These are phyloP conservation scores for Butyriboletus loyo DNA, from an alignment of 768 basidiomycete genomes.

Conservation along the genomic window DNA sequence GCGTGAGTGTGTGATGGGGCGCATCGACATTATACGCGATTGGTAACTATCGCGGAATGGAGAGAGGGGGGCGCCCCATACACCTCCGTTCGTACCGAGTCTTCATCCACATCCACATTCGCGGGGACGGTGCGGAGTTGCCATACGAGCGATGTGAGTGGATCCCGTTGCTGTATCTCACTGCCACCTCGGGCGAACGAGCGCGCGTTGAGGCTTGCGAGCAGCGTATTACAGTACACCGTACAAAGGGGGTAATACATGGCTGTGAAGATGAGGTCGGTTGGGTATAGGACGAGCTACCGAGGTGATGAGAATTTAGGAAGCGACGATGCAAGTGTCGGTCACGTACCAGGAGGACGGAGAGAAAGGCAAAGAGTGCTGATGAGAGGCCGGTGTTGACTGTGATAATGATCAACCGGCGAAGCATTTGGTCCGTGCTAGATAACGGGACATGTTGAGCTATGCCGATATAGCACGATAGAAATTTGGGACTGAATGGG, in stretches of 20 bases:
- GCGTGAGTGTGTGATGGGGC: not conserved
- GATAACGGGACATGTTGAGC: not conserved
- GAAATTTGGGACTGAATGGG: not conserved
- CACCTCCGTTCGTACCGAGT: not conserved
- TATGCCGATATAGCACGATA: not conserved
- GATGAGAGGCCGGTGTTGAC: slow-evolving; percentile 26
- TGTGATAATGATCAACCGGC: slow-evolving; percentile 24
- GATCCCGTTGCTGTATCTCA: not conserved
- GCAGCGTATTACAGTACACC: slow-evolving; percentile 33
- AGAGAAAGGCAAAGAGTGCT: slow-evolving; percentile 20
- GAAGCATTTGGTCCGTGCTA: slow-evolving; percentile 26
- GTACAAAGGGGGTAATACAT: slow-evolving; percentile 32
- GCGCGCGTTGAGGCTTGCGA: slow-evolving; percentile 32
- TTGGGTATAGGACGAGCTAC: slow-evolving; percentile 24
- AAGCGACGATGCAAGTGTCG: not conserved
- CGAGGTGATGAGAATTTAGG: not conserved
- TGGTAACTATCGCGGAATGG: not conserved
- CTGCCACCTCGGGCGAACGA: slow-evolving; percentile 8
- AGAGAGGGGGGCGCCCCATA: not conserved
- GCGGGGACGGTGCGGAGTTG: not conserved
- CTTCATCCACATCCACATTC: not conserved
- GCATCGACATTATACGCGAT: not conserved
- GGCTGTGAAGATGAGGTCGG: slow-evolving; percentile 20
- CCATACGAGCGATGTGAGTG: slow-evolving; percentile 9
- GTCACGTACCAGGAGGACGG: slow-evolving; percentile 18